Evolutionary conservation across 441 rosid genomes (phyloP), one percentile per base, ranked within the genome.

Genomic region (Euphorbia neoarborescens): DNA sequence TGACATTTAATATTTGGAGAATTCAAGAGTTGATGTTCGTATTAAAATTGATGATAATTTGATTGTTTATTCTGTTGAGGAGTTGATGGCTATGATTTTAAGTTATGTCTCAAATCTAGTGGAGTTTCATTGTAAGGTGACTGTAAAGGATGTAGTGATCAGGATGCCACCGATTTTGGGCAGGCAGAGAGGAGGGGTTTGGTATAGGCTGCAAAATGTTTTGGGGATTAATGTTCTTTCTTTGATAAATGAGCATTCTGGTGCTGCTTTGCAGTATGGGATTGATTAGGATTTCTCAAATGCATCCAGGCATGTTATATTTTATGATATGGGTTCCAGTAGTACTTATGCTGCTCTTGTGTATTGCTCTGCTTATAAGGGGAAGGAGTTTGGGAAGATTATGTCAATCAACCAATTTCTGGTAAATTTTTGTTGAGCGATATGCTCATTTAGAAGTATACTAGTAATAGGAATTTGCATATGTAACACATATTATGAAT

Each of bases 211-310:
- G 92, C 97, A 1, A 86, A 90, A 69, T n/a, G n/a, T n/a, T n/a
- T 77, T 94, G 85, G 97, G 96, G 44, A 84, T 91, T 62, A 94
- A 87, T 76, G 96, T 87, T 12, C 65, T 62, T 62, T 62, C 65
- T 35, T 73, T 94, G 77, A 78, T 82, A 46, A 88, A 90, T 73
- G 99, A 94, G 81, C 97, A 89, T 76, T 88, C 97, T 0, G 97
- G 97, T 63, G 99, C 97, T 0, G 99, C 99, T 19, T 89, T 94
- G 82, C 99, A 94, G 81, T 94, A 94, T 76, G 97, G 97, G 73
- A 94, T 94, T 71, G 97, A 90, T 72, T 91, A 94, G 82, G 90
- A 94, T 78, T 94, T 94, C 57, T 78, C 91, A 2, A 94, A 94
- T 70, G 94, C 73, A 34, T 89, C 99, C 14, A 84, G 97, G 67